Conservation (phyloP, 1,139 yeast species). For the Kluyveromyces marxianus region DNA sequence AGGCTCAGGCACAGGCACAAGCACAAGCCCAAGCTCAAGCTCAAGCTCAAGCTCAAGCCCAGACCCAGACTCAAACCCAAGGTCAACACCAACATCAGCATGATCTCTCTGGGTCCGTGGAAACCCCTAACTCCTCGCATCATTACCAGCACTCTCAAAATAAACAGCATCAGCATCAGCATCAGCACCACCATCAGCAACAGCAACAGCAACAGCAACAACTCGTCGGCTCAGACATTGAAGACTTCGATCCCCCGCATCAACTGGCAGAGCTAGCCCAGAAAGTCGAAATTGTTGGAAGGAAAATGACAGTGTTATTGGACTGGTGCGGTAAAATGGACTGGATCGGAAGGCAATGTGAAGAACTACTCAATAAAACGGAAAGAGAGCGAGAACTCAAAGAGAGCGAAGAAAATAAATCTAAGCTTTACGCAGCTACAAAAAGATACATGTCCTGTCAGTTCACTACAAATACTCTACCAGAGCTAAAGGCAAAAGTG, state of each 20-base stretch:
- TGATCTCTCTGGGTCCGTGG: not conserved
- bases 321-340: slow-evolving; percentile 20
- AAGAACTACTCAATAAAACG: not conserved
- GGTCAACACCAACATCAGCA: not conserved
- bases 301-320: slow-evolving; percentile 18
- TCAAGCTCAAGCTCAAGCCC: not conserved
- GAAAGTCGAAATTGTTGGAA: slow-evolving; percentile 19
- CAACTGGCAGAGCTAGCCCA: slow-evolving; percentile 1
- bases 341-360: slow-evolving; percentile 6
- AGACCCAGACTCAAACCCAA: not conserved
- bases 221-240: not conserved
- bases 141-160: no score
- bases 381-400: not conserved
- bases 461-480: slow-evolving; percentile 1
- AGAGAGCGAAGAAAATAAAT: not conserved
- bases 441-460: slow-evolving; percentile 1
- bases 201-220: not conserved
- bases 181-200: not conserved
- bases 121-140: no score
- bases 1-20: not conserved
- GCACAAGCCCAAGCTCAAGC: not conserved
- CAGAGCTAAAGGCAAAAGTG: slow-evolving; percentile 17
- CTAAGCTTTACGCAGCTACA: not conserved
- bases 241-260: not conserved
- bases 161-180: not conserved